Evolutionary conservation across 495 filamentous ascomycete species (phyloP).

Genomic region (Articulospora tetracladia): DNA sequence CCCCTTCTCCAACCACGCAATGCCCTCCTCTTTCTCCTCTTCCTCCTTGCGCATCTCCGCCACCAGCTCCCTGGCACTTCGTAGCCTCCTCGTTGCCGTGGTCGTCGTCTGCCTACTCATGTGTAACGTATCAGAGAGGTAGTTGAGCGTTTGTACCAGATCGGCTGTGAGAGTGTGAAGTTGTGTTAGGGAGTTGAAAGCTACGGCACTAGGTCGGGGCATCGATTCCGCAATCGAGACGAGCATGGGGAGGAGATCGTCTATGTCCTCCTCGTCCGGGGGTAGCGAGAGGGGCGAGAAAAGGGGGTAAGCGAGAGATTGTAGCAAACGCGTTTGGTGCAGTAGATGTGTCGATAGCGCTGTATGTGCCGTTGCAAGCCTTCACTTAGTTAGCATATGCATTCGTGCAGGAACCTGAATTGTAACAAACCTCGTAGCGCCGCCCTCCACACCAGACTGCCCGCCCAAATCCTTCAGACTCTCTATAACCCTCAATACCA

Average conservation of each 20-base stretch:
- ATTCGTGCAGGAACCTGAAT: background rate
- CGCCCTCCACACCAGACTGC: constrained; percentile 77
- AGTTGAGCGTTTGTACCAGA: constrained; percentile 73
- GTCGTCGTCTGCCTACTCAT: constrained; percentile 87
- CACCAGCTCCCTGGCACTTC: constrained; percentile 73
- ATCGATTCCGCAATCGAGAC: constrained; percentile 49
- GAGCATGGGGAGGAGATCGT: constrained; percentile 63
- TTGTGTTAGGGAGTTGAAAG: constrained; percentile 52
- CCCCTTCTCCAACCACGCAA: constrained; percentile 72
- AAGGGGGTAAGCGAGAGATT: constrained; percentile 75
- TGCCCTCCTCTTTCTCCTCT: constrained; percentile 75
- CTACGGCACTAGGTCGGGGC: constrained; percentile 47
- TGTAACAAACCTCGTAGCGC: constrained; percentile 63
- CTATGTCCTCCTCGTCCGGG: constrained; percentile 56
- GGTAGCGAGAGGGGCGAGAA: constrained; percentile 52
- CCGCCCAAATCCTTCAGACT: constrained; percentile 72
- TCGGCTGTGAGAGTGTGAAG: constrained; percentile 70
- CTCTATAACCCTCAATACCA: constrained; percentile 68
- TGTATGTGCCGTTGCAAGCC: constrained; percentile 83
- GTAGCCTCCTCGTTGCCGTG: constrained; percentile 69
- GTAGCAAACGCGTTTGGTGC: constrained; percentile 79
- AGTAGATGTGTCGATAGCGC: constrained; percentile 78
- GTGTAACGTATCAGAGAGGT: constrained; percentile 87
- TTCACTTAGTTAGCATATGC: constrained; percentile 32
- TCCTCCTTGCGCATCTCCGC: constrained; percentile 78